Conservation (phyloP, 2,329 filamentous ascomycete genomes). For the Lachnellula subtilissima region DNA sequence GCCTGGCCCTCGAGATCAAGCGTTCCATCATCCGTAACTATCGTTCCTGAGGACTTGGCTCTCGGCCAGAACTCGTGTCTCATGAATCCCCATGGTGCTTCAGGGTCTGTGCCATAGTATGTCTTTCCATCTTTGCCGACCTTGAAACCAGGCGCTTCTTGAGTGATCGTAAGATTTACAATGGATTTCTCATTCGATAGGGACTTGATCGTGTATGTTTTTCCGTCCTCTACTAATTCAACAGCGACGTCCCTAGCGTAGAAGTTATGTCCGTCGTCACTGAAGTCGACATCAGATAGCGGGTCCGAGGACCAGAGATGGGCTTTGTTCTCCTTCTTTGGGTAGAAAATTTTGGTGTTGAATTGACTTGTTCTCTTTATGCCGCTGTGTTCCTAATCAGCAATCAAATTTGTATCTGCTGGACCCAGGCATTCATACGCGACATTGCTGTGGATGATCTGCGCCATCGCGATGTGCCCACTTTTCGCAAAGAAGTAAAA, state of each 20-base stretch:
- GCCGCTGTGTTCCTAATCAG: conserved; percentile 53
- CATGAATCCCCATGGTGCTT: conserved; percentile 88
- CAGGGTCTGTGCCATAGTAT: conserved; percentile 79
- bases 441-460: conserved; percentile 98
- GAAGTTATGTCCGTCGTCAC: conserved; percentile 76
- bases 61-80: conserved; percentile 93
- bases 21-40: conserved; percentile 75
- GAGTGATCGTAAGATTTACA: conserved; percentile 80
- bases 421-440: conserved; percentile 53
- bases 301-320: conserved; percentile 81
- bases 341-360: conserved; percentile 87
- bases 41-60: conserved; percentile 73
- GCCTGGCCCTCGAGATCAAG: conserved; percentile 78
- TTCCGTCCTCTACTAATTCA: conserved; percentile 80
- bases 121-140: conserved; percentile 79
- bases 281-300: conserved; percentile 75
- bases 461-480: conserved; percentile 71
- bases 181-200: conserved; percentile 74
- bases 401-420: conserved; percentile 14
- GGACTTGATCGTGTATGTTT: conserved; percentile 83
- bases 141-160: conserved; percentile 73
- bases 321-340: conserved; percentile 60
- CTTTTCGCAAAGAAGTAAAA: conserved; percentile 85
- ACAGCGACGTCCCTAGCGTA: conserved; percentile 81
- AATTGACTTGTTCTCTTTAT: conserved; percentile 89